Evolutionary conservation across 164 flowering plant genomes (phyloP).

Genomic region (Vitis vinifera): ASM3070453v1 NC_081814.1:12020501-12021000

Average conservation of each 20-base stretch:
- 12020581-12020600: not conserved
- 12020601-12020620: not conserved
- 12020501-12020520: constrained; percentile 70
- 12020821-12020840: constrained; percentile 70
- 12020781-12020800: constrained; percentile 98
- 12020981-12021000: too few species aligned
- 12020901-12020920: not conserved
- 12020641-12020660: not conserved
- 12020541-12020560: not conserved
- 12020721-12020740: constrained; percentile 88
- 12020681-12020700: constrained; percentile 70
- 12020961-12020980: constrained; percentile 1
- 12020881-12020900: not conserved
- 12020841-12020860: not conserved
- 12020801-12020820: constrained; percentile 99
- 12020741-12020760: constrained; percentile 97
- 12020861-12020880: not conserved
- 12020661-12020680: constrained; percentile 39
- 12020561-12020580: not conserved
- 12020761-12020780: constrained; percentile 96
- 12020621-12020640: not conserved
- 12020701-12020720: constrained; percentile 95
- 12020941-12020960: not conserved
- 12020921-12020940: not conserved
- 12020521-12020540: constrained; percentile 1